These are phyloP conservation scores for Dactylellina sp. DNA, from an alignment of 2,329 filamentous ascomycete species.

Conservation along the genomic window DNA sequence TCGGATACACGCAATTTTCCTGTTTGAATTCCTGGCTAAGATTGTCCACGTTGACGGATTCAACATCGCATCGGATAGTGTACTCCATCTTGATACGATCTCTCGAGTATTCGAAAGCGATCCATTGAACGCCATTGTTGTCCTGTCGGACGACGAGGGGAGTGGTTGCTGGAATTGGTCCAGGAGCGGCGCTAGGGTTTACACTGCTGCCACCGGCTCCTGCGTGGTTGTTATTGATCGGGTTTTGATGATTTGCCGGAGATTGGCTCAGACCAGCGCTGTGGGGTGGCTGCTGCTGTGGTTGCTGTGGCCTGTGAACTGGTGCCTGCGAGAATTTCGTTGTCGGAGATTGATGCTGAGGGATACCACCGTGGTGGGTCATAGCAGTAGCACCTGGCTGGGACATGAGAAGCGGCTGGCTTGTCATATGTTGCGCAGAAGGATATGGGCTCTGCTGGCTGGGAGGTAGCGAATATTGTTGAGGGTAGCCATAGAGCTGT, in stretches of 20 bases:
- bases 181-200: conserved; percentile 91
- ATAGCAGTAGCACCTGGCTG: conserved; percentile 65
- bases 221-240: conserved; percentile 62
- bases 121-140: conserved; percentile 97
- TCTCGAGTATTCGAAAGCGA: conserved; percentile 64
- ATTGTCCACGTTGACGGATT: conserved; percentile 91
- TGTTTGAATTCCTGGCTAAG: conserved; percentile 91
- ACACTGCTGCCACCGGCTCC: conserved; percentile 65
- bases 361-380: conserved; percentile 62
- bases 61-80: conserved; percentile 96
- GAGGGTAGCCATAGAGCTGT: conserved; percentile 81
- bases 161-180: conserved; percentile 95
- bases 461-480: conserved; percentile 70
- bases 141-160: conserved; percentile 94
- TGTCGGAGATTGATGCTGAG: conserved; percentile 59
- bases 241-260: conserved; percentile 66
- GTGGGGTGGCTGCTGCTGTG: conserved; percentile 58
- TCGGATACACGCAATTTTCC: conserved; percentile 97
- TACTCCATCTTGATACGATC: conserved; percentile 73
- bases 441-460: conserved; percentile 71
- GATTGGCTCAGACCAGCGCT: conserved; percentile 58
- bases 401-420: conserved; percentile 70
- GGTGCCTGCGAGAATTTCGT: conserved; percentile 60
- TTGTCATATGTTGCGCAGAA: conserved; percentile 70
- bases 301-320: conserved; percentile 58